These are phyloP conservation scores for Lactarius akahatsu DNA, from an alignment of 768 basidiomycete genomes.

Conservation along the genomic window DNA sequence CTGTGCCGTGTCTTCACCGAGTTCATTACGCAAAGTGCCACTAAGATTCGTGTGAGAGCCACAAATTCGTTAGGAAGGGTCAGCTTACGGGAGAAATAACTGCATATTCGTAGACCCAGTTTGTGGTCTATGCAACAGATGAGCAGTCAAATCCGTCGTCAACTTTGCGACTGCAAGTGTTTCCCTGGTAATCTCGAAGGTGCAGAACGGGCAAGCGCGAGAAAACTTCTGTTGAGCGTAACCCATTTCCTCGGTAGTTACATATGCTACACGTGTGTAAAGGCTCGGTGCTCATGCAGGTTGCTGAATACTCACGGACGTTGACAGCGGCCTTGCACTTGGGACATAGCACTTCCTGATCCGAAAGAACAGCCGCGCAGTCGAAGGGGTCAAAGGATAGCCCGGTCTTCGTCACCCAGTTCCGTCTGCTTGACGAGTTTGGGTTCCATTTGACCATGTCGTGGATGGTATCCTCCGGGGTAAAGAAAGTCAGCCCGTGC, in stretches of 20 bases:
- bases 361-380: slow-evolving; percentile 31
- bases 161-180: slow-evolving; percentile 46
- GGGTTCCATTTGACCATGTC: slow-evolving; percentile 29
- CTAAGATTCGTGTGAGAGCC: slow-evolving; percentile 1
- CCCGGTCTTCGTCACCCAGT: slow-evolving; percentile 30
- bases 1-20: slow-evolving; percentile 6
- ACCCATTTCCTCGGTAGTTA: slow-evolving; percentile 44
- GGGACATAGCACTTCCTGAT: slow-evolving; percentile 39
- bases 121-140: slow-evolving; percentile 28
- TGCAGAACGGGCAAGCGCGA: slow-evolving; percentile 41
- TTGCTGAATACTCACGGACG: slow-evolving; percentile 35
- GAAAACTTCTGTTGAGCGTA: slow-evolving; percentile 48
- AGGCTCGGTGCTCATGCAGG: slow-evolving; percentile 16
- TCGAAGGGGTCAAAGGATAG: slow-evolving; percentile 39
- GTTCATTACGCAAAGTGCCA: slow-evolving; percentile 16
- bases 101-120: slow-evolving; percentile 27
- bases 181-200: slow-evolving; percentile 42
- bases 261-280: slow-evolving; percentile 38
- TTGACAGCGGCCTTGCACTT: slow-evolving; percentile 34
- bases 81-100: slow-evolving; percentile 39
- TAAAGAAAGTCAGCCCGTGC: background rate
- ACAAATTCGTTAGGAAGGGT: background rate
- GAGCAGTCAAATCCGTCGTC: slow-evolving; percentile 39
- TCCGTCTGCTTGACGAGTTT: slow-evolving; percentile 8
- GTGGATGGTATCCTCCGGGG: slow-evolving; percentile 27